A percentile compares a stretch with the other conserved stretches of the same genome.
Evolutionary conservation across 2,329 filamentous ascomycete genomes (phyloP).

Genomic region (Delphinella strobiligena): DNA sequence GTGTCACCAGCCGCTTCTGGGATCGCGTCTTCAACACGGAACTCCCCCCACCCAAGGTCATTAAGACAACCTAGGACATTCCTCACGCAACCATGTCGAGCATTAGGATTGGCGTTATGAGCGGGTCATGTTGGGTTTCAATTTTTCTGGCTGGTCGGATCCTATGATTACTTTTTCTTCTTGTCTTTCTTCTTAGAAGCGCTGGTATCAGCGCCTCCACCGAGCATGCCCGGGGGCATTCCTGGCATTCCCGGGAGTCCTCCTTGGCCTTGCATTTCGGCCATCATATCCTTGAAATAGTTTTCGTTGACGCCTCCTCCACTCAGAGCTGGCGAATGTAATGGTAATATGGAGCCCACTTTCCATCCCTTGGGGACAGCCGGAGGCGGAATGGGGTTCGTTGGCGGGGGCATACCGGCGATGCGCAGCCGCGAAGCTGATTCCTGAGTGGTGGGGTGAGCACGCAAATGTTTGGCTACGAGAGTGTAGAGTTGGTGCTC

Average conservation of each 20-base stretch:
- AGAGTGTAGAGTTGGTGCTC: conserved; percentile 80
- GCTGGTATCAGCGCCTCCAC: conserved; percentile 3
- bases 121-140: not conserved
- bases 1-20: conserved; percentile 95
- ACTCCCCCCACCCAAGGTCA: conserved; percentile 45
- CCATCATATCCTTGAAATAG: conserved; percentile 93
- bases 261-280: conserved; percentile 57
- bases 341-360: conserved; percentile 69
- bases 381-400: conserved; percentile 45
- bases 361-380: conserved; percentile 74
- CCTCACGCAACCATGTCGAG: not conserved
- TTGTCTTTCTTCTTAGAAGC: conserved; percentile 8
- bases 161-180: conserved; percentile 5
- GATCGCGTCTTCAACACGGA: conserved; percentile 86
- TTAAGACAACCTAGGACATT: conserved; percentile 28
- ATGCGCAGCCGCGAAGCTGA: conserved; percentile 61
- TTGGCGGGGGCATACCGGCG: conserved; percentile 61
- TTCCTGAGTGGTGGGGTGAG: conserved; percentile 64
- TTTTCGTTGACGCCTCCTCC: conserved; percentile 92
- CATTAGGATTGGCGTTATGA: not conserved
- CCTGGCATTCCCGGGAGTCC: conserved; percentile 9
- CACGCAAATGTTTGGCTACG: conserved; percentile 62
- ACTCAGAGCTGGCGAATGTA: conserved; percentile 79
- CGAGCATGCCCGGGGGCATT: conserved; percentile 5
- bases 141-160: not conserved